Evolutionary conservation across 768 basidiomycete genomes (phyloP), one percentile per base, ranked within the genome.

Genomic region (Leccinum truebloodii): DNA sequence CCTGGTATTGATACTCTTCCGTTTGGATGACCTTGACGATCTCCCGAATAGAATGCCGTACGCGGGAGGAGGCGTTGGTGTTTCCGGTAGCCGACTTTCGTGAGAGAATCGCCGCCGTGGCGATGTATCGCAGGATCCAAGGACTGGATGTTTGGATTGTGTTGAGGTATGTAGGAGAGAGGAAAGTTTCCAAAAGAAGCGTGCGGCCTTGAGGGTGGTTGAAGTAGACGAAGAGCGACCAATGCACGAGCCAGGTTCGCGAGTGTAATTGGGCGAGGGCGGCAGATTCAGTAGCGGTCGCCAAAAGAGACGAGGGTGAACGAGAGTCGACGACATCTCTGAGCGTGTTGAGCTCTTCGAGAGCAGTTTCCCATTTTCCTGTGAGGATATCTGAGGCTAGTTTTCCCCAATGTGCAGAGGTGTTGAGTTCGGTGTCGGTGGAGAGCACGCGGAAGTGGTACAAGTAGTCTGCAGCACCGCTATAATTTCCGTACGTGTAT

Each of bases 391-490:
- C 94, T 32, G 90, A 95, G 39, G 95, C 93, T 64, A 98, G 91
- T 76, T 98, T 98, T 12, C 97, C 97, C 97, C 96, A 99, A 77
- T 95, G 93, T 3, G 96, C 94, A 5, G 97, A 98, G 39, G 93
- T 90, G 77, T 92, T 95, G 71, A 96, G 90, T 55, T 95, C 91
- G 59, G 83, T 82, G 73, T 96, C 93, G 59, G 95, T 97, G 52
- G 95, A 96, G 62, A 99, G 88, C 24, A 98, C 90, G 58, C 95
- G 93, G 83, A 98, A 99, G 73, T 98, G 96, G 81, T 98, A 98
- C 58, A 99, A 83, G 78, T 97, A 98, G 76, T 98, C 94, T 52
- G 95, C 95, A 16, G 97, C 95, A 53, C 92, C 92, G 68, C 88
- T 89, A 80, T 99, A 99, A 76, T 94, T 94, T 49, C 97, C 97